These are phyloP conservation scores for Schizothecium vesticola DNA, from an alignment of 495 filamentous ascomycete genomes.

Conservation along the genomic window DNA sequence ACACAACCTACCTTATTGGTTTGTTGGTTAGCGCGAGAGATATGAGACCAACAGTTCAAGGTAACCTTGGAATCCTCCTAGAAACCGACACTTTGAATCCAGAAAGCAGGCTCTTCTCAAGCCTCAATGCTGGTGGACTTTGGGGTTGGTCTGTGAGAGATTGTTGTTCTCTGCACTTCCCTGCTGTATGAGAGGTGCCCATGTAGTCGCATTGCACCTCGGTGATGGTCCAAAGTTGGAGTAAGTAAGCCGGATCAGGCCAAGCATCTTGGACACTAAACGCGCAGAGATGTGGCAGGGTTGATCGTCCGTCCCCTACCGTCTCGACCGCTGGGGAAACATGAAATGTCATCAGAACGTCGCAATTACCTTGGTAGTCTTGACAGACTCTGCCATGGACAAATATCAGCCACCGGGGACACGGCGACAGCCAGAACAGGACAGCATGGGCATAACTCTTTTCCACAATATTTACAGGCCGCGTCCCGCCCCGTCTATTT, in stretches of 20 bases:
- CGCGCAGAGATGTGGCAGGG: too few species aligned
- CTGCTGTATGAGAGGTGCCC: neutral
- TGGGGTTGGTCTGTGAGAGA: neutral
- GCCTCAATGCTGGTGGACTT: neutral
- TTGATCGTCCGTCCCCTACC: too few species aligned
- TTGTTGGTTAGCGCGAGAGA: neutral
- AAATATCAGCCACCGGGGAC: too few species aligned
- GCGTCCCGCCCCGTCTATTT: conserved; percentile 52
- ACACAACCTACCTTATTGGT: neutral
- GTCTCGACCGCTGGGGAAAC: too few species aligned
- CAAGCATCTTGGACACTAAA: too few species aligned
- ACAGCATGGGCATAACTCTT: neutral
- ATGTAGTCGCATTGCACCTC: neutral
- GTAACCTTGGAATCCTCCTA: neutral
- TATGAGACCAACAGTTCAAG: neutral
- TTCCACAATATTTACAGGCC: conserved; percentile 22
- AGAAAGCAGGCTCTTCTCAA: neutral
- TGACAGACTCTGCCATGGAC: too few species aligned
- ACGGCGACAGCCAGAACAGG: neutral
- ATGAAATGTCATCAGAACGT: too few species aligned
- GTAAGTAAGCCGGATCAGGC: too few species aligned
- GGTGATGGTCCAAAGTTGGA: too few species aligned
- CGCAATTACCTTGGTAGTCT: too few species aligned
- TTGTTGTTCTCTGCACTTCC: neutral
- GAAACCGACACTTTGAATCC: neutral